phyloP scores from a whole-genome alignment of 805 yeast species.

The Tetrapisispora arboricola region DNA sequence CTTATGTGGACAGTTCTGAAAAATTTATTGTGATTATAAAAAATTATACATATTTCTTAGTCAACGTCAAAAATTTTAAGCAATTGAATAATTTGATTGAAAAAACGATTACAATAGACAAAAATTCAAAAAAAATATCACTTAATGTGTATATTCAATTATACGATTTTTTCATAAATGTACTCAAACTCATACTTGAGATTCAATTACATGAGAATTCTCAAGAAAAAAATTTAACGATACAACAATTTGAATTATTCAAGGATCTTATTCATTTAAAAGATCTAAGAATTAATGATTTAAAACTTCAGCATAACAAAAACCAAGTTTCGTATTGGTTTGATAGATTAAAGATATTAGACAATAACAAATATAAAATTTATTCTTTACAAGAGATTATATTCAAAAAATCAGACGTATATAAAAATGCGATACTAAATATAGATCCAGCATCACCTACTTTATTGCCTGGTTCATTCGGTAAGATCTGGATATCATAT shows the following conservation, averaged over 20 bases:
- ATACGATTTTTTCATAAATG: conserved; percentile 51
- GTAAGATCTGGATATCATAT: conserved; percentile 60
- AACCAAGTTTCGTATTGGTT: conserved; percentile 63
- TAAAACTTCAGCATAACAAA: conserved; percentile 49
- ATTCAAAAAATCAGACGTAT: conserved; percentile 32
- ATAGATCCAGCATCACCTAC: conserved; percentile 50
- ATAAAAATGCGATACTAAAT: conserved; percentile 51
- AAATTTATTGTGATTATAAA: conserved; percentile 1
- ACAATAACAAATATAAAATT: conserved; percentile 6
- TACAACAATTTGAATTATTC: not conserved
- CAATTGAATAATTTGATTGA: not conserved
- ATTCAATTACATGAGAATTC: not conserved
- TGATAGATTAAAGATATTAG: conserved; percentile 42
- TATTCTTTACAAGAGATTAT: not conserved
- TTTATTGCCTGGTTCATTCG: conserved; percentile 33
- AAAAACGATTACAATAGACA: not conserved
- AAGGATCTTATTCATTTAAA: conserved; percentile 42
- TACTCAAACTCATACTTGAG: conserved; percentile 42
- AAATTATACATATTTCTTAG: not conserved
- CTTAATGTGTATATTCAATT: not conserved
- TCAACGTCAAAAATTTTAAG: not conserved
- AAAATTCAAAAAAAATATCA: not conserved
- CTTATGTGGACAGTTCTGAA: conserved; percentile 22
- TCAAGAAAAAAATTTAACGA: not conserved
- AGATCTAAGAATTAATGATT: conserved; percentile 52